Evolutionary conservation across 768 basidiomycete species (phyloP).

Genomic region (Boletus rufocinnamomeus): DNA sequence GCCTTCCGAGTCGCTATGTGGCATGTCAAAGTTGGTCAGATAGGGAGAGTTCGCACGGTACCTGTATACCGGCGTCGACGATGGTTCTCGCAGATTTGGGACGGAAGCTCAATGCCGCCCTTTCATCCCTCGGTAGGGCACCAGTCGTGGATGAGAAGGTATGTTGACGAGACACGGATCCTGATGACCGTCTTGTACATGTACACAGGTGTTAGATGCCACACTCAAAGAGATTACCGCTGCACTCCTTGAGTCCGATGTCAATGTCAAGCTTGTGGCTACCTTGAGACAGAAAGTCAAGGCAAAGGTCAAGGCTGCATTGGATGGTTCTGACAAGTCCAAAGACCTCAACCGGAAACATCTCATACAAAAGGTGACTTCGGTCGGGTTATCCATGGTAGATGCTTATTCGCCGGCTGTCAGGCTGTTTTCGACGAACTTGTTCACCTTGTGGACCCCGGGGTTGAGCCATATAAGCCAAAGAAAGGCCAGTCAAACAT

Average conservation of each 20-base stretch:
- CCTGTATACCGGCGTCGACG: conserved; percentile 27
- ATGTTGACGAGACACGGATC: conserved; percentile 16
- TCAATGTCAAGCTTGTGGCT: conserved; percentile 96
- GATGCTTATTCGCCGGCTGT: conserved; percentile 15
- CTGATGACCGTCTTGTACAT: conserved; percentile 7
- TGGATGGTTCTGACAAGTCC: conserved; percentile 72
- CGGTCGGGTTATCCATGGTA: not conserved
- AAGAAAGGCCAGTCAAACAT: conserved; percentile 93
- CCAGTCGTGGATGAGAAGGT: conserved; percentile 93
- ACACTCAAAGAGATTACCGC: conserved; percentile 94
- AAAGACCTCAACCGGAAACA: conserved; percentile 84
- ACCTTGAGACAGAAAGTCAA: conserved; percentile 88
- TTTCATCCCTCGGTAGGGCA: conserved; percentile 84
- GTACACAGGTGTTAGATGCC: conserved; percentile 81
- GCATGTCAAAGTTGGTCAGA: conserved; percentile 37
- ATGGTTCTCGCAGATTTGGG: conserved; percentile 99
- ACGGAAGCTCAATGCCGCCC: conserved; percentile 88
- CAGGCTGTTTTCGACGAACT: conserved; percentile 98
- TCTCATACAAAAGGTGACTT: conserved; percentile 82
- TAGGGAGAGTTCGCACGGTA: conserved; percentile 33
- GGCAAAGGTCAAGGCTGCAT: conserved; percentile 78
- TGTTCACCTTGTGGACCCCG: conserved; percentile 92
- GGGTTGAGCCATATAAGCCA: conserved; percentile 93
- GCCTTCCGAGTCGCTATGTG: conserved; percentile 63
- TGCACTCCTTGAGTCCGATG: conserved; percentile 93